Base-by-base conservation (phyloP, 192 early-diverging fungal genomes). In the Coemansia sp. region DNA sequence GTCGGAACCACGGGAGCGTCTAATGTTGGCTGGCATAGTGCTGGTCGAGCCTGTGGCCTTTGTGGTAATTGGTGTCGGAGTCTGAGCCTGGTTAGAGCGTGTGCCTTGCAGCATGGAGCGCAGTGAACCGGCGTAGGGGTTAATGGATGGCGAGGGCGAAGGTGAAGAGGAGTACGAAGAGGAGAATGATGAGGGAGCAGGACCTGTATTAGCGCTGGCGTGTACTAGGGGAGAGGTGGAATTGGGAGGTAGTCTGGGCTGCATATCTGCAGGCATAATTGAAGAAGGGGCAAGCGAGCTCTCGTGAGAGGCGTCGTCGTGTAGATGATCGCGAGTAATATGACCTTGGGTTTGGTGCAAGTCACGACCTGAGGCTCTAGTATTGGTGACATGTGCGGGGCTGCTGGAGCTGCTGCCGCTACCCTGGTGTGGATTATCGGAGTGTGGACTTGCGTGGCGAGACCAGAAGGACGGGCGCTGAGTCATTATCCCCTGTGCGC, bases 121-220 rank as follows among this genome's bases (percentile, higher is more conserved):
- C 42, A 73, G 32, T 1, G 78, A 64, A 2, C 73, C 72, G 1
- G 69, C 64, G 37, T 75, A 80, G 14, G 73, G 78, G 53, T 75
- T 77, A 4, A 82, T 67, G 15, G 79, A 76, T n/a, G 78, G 69
- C 42, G 78, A 73, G 12, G 80, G 79, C 42, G 79, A 76, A 29
- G 72, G 66, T 55, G 80, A 82, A 25, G 80, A 82, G 34, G 77
- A 80, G 31, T 72, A 62, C 41, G 74, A 71, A 21, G 78, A 80
- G 4, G 65, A 70, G 5, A 55, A 70, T 1, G 65, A 74, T 7
- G 68, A 62, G 1, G 67, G 41, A 9, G 39, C 50, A 10, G 27
- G 39, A 5, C 23, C 68, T 5, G 64, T 55, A 12, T n/a, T 51
- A 21, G 55, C 66, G 38, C 23, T 48, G 12, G 29, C n/a, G 29